phyloP scores from a whole-genome alignment of 345 rosid genomes.

The Leavenworthia alabamica region DNA sequence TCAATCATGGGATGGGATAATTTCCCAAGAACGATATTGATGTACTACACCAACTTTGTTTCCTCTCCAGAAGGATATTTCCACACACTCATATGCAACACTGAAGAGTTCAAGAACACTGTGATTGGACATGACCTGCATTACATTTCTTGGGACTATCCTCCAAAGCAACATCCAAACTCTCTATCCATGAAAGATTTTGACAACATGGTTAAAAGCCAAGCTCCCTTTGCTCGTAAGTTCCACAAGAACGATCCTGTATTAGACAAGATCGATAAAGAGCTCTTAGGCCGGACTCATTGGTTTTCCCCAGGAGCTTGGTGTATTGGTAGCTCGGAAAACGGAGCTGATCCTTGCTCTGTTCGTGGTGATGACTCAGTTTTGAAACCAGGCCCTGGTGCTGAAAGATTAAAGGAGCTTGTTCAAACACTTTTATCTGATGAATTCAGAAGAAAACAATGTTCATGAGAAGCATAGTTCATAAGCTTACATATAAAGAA shows the following conservation, averaged over 20 bases:
- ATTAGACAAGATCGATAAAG: constrained; percentile 76
- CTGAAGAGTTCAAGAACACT: constrained; percentile 56
- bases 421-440: constrained; percentile 46
- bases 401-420: constrained; percentile 54
- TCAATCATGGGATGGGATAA: constrained; percentile 90
- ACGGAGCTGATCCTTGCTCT: constrained; percentile 8
- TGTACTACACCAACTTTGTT: constrained; percentile 86
- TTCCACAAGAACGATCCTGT: constrained; percentile 55
- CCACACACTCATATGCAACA: constrained; percentile 87
- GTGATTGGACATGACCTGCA: constrained; percentile 88
- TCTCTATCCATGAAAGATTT: constrained; percentile 57
- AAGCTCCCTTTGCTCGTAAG: constrained; percentile 81
- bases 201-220: constrained; percentile 63
- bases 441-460: constrained; percentile 46
- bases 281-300: constrained; percentile 48
- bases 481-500: neutral
- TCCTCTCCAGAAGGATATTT: constrained; percentile 94
- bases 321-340: constrained; percentile 36
- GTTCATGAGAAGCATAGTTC: constrained; percentile 38
- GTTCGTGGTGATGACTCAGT: constrained; percentile 30
- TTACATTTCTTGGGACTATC: constrained; percentile 92
- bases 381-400: constrained; percentile 68
- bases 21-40: constrained; percentile 69
- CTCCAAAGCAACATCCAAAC: constrained; percentile 91
- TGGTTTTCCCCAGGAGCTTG: constrained; percentile 66